phyloP scores from a whole-genome alignment of 345 rosid genomes.

The Eucalyptus virginea region DNA sequence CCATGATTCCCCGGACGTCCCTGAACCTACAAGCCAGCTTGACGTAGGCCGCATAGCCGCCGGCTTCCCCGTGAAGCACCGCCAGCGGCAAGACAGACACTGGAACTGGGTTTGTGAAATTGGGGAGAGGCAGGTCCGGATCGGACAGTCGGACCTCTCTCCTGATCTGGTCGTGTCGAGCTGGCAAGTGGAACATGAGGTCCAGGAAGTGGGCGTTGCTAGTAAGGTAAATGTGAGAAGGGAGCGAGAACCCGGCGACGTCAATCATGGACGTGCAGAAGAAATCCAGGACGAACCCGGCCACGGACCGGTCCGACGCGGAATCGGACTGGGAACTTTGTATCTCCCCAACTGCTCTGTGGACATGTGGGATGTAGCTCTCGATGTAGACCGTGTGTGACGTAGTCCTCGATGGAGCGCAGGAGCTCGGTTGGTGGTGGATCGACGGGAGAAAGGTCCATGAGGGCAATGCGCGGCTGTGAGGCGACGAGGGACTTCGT shows the following conservation, averaged over 20 bases:
- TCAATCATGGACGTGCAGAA: slow-evolving; percentile 28
- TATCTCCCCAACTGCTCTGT: background rate
- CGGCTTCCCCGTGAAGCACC: slow-evolving; percentile 2
- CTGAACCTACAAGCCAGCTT: slow-evolving; percentile 20
- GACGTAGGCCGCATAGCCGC: slow-evolving; percentile 12
- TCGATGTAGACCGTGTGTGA: background rate
- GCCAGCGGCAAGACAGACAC: slow-evolving; percentile 15
- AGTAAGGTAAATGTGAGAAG: slow-evolving; percentile 31
- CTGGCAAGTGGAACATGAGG: slow-evolving; percentile 22
- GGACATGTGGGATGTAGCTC: background rate
- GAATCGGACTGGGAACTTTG: background rate
- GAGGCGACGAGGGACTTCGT: background rate
- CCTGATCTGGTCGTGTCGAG: background rate
- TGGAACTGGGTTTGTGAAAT: slow-evolving; percentile 18
- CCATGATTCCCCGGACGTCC: slow-evolving; percentile 20
- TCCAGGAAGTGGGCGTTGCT: slow-evolving; percentile 14
- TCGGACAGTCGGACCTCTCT: slow-evolving; percentile 3
- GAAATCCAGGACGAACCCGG: slow-evolving; percentile 31
- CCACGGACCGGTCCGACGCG: slow-evolving; percentile 5
- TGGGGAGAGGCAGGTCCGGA: slow-evolving; percentile 1
- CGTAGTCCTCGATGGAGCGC: background rate
- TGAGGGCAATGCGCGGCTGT: slow-evolving; percentile 8
- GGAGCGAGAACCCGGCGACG: slow-evolving; percentile 23
- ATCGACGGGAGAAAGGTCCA: slow-evolving; percentile 9
- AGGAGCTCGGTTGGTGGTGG: slow-evolving; percentile 3